These are phyloP conservation scores for Mycosarcoma mackinlayi DNA, from an alignment of 1,284 basidiomycete genomes.

Conservation along the genomic window DNA sequence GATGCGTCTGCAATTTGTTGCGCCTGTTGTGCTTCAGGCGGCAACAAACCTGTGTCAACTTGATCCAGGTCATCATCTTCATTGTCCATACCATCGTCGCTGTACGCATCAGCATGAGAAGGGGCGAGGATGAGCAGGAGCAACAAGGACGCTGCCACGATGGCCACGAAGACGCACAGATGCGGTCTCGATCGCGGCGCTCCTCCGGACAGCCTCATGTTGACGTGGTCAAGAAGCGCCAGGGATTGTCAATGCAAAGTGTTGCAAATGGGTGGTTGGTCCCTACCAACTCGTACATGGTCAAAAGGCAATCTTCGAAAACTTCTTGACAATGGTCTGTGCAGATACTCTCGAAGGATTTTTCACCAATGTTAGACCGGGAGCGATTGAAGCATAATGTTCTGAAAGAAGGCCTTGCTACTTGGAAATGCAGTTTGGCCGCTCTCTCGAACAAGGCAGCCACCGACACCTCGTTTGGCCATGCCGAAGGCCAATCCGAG, in stretches of 20 bases:
- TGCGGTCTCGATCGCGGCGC: slow-evolving; percentile 1
- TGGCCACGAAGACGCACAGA: slow-evolving; percentile 2
- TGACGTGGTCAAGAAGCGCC: neutral
- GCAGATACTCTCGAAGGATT: no score
- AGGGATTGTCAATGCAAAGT: neutral
- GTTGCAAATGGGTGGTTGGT: no score
- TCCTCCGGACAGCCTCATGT: slow-evolving; percentile 2
- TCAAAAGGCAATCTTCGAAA: no score
- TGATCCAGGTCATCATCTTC: slow-evolving; percentile 23
- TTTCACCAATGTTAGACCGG: no score
- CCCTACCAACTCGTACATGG: no score
- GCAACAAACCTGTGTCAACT: slow-evolving; percentile 2
- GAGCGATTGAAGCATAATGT: no score
- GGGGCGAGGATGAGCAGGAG: slow-evolving; percentile 19
- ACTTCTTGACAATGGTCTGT: no score
- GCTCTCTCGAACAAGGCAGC: no score
- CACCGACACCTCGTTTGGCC: no score
- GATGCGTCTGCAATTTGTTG: slow-evolving; percentile 67
- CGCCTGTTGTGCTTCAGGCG: slow-evolving; percentile 28
- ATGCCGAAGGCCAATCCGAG: no score
- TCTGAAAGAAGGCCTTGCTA: no score
- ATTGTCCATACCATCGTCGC: slow-evolving; percentile 26
- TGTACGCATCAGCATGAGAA: slow-evolving; percentile 6
- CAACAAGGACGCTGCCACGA: slow-evolving; percentile 11
- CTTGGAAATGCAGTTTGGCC: no score